These are phyloP conservation scores for Poa annua DNA, from an alignment of 176 grass and related monocot genomes.

Conservation along the genomic window DNA sequence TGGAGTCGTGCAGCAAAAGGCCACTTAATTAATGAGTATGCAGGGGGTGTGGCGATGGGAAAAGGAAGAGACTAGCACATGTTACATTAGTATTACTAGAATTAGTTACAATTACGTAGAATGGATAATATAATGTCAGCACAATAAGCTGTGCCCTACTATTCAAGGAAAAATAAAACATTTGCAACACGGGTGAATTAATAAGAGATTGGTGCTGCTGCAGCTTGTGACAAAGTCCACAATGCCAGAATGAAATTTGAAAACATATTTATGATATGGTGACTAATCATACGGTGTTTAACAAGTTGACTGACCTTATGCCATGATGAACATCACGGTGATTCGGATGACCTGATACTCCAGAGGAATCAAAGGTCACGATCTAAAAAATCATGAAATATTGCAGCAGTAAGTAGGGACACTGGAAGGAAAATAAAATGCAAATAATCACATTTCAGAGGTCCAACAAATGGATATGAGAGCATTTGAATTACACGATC, in stretches of 20 bases:
- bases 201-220: background rate
- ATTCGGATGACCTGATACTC: conserved; percentile 90
- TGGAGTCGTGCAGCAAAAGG: background rate
- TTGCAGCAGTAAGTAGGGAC: background rate
- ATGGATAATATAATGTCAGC: background rate
- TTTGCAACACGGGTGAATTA: background rate
- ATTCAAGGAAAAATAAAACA: background rate
- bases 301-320: conserved; percentile 55
- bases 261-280: background rate
- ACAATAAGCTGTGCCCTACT: background rate
- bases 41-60: background rate
- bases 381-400: conserved; percentile 53
- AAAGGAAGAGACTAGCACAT: background rate
- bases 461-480: background rate
- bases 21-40: background rate
- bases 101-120: background rate
- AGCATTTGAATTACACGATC: background rate
- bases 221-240: background rate
- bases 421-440: background rate
- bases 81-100: background rate
- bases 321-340: conserved; percentile 82
- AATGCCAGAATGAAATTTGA: background rate
- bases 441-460: background rate
- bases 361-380: conserved; percentile 79
- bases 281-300: conserved; percentile 17